Conservation (phyloP, 2,329 filamentous ascomycete genomes). For the Fusarium nygamai region DNA sequence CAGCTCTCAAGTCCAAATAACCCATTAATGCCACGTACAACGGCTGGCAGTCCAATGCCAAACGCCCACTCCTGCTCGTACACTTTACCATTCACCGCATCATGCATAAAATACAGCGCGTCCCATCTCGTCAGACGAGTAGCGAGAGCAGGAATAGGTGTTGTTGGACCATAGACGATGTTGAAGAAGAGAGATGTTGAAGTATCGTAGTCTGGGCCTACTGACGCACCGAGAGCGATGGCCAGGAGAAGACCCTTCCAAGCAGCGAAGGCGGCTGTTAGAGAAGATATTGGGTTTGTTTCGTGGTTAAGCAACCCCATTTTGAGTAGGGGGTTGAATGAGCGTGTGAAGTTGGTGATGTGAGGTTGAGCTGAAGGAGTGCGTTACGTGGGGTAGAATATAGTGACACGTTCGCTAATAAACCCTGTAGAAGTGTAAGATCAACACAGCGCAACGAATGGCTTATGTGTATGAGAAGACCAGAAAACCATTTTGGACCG, state of each 20-base stretch:
- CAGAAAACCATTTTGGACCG: background rate
- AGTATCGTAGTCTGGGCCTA: slow-evolving; percentile 79
- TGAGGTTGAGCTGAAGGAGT: slow-evolving; percentile 11
- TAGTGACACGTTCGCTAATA: slow-evolving; percentile 19
- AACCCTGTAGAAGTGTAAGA: background rate
- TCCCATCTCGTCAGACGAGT: slow-evolving; percentile 80
- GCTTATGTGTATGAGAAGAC: background rate
- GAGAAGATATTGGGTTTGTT: slow-evolving; percentile 37
- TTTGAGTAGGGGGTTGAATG: background rate
- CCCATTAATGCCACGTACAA: slow-evolving; percentile 50
- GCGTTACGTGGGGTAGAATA: slow-evolving; percentile 21
- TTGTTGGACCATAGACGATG: slow-evolving; percentile 45
- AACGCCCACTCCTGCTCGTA: slow-evolving; percentile 92
- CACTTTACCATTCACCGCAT: slow-evolving; percentile 70
- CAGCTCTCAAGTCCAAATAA: slow-evolving; percentile 33
- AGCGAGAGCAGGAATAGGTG: slow-evolving; percentile 57
- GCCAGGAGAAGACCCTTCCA: slow-evolving; percentile 77
- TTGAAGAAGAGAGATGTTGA: slow-evolving; percentile 66
- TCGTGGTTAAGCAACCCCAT: slow-evolving; percentile 30
- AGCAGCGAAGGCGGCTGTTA: slow-evolving; percentile 57
- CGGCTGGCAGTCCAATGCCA: slow-evolving; percentile 60
- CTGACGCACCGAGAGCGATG: slow-evolving; percentile 61
- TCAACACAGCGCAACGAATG: background rate
- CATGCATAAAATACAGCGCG: slow-evolving; percentile 77
- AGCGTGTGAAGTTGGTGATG: background rate